Evolutionary conservation across 1,284 basidiomycete species (phyloP), one percentile per base, ranked within the genome.

Genomic region (Neolentinus lepideus): DNA sequence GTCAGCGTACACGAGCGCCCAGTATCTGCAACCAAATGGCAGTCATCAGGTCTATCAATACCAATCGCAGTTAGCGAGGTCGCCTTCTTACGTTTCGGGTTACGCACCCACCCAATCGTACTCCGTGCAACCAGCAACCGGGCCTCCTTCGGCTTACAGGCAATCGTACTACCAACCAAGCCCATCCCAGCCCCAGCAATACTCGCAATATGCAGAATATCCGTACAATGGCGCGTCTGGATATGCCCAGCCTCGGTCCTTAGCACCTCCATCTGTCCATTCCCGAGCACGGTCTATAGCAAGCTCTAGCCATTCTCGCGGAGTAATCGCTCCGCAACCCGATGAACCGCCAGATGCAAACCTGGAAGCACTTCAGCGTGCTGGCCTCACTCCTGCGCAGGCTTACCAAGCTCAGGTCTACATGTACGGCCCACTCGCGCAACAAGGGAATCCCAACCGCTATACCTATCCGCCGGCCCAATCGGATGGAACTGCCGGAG

Each of bases 351-450:
- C 75, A 65, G 81, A 84, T 67, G 68, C 74, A 22, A 66, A 63
- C 52, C 72, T 78, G 57, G 78, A 80, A 59, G 70, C 73, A 21
- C 66, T 76, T 51, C 74, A 76, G 27, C 73, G 70, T 54, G 71
- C 76, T 36, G 84, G 81, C 4, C 75, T 89, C 56, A 87, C 87
- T 4, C 82, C 86, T 50, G 85, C 87, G 11, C 89, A 91, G 68
- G 84, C 85, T 38, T 90, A 90, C 71, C 89, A 89, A 65, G 81
- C 81, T 4, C 85, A 90, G 66, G 76, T 88, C 43, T 84, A 85
- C 63, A 71, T 71, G 56, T 79, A 74, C 62, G 73, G 67, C 59
- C 69, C 71, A 58, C 63, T 57, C 59, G 66, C 57, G 36, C 63
- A 60, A 61, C 63, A 64, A 19, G 26, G 24, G 3, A 24, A 16